phyloP scores from a whole-genome alignment of 2,329 filamentous ascomycete genomes.

The Aspergillus proliferans region DNA sequence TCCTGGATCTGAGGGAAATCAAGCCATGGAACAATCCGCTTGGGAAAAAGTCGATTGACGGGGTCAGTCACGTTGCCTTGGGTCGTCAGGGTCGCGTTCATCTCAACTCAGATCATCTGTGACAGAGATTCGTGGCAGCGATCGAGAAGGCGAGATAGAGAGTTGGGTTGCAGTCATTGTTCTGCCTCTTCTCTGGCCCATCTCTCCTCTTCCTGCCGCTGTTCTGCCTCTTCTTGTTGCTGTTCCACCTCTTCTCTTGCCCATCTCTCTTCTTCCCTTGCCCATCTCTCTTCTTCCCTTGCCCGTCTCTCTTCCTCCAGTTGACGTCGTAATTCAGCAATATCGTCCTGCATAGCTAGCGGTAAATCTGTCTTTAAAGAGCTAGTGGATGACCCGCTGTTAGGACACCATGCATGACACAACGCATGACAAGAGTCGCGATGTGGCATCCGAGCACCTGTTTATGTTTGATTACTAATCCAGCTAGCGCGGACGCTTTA shows the following conservation, averaged over 20 bases:
- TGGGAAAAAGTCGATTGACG: slow-evolving; percentile 13
- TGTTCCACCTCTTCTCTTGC: slow-evolving; percentile 5
- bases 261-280: background rate
- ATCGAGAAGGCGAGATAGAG: slow-evolving; percentile 16
- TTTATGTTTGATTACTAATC: background rate
- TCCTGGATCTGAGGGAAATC: slow-evolving; percentile 20
- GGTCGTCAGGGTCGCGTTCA: slow-evolving; percentile 16
- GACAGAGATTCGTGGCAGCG: slow-evolving; percentile 16
- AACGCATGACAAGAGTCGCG: background rate
- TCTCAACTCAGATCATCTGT: slow-evolving; percentile 16
- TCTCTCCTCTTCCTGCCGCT: no score
- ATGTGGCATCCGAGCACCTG: background rate
- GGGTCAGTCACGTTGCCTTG: slow-evolving; percentile 17
- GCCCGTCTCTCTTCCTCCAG: slow-evolving; percentile 6
- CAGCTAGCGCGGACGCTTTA: background rate
- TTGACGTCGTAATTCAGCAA: background rate
- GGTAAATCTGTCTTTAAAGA: background rate
- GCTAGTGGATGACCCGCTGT: background rate
- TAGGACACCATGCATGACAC: no score
- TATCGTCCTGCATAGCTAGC: background rate
- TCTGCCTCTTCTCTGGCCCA: slow-evolving; percentile 11
- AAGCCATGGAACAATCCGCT: slow-evolving; percentile 15
- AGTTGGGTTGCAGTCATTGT: slow-evolving; percentile 12
- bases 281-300: background rate
- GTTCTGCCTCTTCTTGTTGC: slow-evolving; percentile 4